These are phyloP conservation scores for Fusarium sacchari DNA, from an alignment of 2,329 filamentous ascomycete genomes.

Conservation along the genomic window DNA sequence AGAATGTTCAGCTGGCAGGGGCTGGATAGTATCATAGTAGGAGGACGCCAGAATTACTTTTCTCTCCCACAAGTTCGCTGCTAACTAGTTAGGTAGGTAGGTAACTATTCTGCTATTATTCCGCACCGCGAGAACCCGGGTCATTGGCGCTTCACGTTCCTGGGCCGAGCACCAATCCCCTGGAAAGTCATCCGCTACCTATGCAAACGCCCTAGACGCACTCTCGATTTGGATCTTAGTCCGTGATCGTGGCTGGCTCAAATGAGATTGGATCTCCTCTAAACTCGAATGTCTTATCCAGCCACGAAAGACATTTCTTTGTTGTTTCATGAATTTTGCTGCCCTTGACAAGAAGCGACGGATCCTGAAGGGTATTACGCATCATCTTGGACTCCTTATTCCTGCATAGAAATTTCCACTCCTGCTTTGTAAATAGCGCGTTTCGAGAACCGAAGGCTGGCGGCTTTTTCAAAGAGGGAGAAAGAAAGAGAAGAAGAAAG, in stretches of 20 bases:
- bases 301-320: slow-evolving; percentile 25
- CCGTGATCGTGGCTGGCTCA: slow-evolving; percentile 43
- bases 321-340: slow-evolving; percentile 12
- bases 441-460: slow-evolving; percentile 9
- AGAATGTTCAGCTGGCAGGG: neutral
- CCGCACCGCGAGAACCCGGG: slow-evolving; percentile 5
- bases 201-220: slow-evolving; percentile 35
- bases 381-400: slow-evolving; percentile 22
- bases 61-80: neutral
- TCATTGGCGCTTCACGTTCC: slow-evolving; percentile 3
- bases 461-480: neutral
- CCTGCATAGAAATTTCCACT: slow-evolving; percentile 16
- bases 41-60: neutral
- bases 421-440: slow-evolving; percentile 3
- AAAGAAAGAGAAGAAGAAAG: neutral
- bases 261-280: slow-evolving; percentile 37
- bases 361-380: neutral
- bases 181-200: slow-evolving; percentile 25
- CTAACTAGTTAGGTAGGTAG: too few species aligned
- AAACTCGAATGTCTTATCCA: slow-evolving; percentile 19
- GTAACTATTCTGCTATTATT: too few species aligned
- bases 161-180: slow-evolving; percentile 16
- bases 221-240: slow-evolving; percentile 37
- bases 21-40: neutral
- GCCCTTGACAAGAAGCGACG: neutral